Conservation (phyloP, 192 early-diverging fungal genomes). For the Coemansia sp. region DNA sequence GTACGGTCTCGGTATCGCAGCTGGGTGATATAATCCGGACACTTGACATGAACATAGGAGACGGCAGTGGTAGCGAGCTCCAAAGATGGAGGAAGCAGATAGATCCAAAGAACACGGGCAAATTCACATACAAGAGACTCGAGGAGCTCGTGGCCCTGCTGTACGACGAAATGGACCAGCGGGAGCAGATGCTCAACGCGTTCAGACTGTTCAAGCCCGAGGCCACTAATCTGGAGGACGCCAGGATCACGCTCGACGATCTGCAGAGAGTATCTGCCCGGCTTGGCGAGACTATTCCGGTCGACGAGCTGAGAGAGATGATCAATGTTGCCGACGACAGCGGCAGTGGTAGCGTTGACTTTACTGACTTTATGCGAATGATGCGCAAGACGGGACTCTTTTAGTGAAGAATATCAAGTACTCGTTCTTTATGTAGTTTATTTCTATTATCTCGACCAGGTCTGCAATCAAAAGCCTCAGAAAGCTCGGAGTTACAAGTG, state of each 20-base stretch:
- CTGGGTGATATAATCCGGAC: conserved; percentile 19
- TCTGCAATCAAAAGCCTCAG: too few species aligned
- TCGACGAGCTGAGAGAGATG: conserved; percentile 69
- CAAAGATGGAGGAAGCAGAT: conserved; percentile 21
- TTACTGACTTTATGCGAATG: conserved; percentile 65
- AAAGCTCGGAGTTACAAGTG: too few species aligned
- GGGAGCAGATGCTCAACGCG: conserved; percentile 71
- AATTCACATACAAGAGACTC: conserved; percentile 30
- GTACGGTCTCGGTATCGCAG: conserved; percentile 25
- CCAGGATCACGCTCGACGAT: conserved; percentile 73
- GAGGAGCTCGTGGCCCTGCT: conserved; percentile 35
- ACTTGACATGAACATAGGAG: conserved; percentile 14
- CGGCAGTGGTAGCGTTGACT: conserved; percentile 63
- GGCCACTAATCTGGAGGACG: conserved; percentile 57
- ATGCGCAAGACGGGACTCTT: conserved; percentile 64
- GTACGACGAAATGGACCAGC: conserved; percentile 54
- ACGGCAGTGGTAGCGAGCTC: not conserved
- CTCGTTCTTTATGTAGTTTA: not conserved
- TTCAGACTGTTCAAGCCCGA: conserved; percentile 81
- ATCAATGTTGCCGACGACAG: conserved; percentile 65
- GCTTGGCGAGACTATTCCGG: conserved; percentile 65
- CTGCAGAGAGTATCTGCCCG: conserved; percentile 64
- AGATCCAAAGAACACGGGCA: conserved; percentile 36
- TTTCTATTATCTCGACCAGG: not conserved
- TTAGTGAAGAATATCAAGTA: conserved; percentile 11